Evolutionary conservation across 2,329 filamentous ascomycete species (phyloP).

Genomic region (Amauroascus verrucosus): DNA sequence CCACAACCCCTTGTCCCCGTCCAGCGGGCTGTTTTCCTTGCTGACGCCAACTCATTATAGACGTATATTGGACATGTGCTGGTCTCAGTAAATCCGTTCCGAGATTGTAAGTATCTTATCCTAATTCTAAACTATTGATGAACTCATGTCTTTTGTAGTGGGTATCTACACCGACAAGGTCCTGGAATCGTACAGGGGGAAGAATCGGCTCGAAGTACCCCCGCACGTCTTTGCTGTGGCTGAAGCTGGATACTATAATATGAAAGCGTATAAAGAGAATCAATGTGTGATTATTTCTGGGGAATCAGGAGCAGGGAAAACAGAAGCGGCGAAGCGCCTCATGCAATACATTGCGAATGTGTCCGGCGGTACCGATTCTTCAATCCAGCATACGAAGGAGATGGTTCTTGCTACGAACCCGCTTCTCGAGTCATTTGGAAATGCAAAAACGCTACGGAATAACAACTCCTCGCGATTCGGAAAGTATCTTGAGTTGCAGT

Average conservation of each 20-base stretch:
- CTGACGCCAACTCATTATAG: constrained; percentile 28
- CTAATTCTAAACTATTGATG: not conserved
- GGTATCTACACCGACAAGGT: constrained; percentile 96
- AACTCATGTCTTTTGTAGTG: constrained; percentile 44
- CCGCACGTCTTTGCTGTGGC: constrained; percentile 97
- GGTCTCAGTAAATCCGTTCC: constrained; percentile 97
- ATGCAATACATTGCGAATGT: constrained; percentile 99
- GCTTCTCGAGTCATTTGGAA: constrained; percentile 91
- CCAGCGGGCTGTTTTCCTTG: too few relatives aligned
- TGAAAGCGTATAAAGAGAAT: constrained; percentile 98
- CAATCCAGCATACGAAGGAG: constrained; percentile 95
- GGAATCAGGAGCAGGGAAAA: constrained; percentile 96
- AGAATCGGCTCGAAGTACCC: constrained; percentile 86
- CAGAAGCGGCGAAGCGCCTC: constrained; percentile 92
- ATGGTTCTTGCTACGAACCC: constrained; percentile 99
- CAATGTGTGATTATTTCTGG: constrained; percentile 99
- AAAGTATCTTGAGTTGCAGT: constrained; percentile 95
- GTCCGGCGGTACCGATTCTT: constrained; percentile 70
- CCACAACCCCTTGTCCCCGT: constrained; percentile 15
- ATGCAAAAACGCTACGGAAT: constrained; percentile 93
- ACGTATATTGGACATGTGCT: constrained; percentile 99
- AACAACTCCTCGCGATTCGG: constrained; percentile 98
- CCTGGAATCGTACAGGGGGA: constrained; percentile 86
- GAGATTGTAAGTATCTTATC: constrained; percentile 54
- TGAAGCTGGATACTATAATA: constrained; percentile 96